Evolutionary conservation across 371 early-diverging fungal genomes (phyloP).

Genomic region (Sporodiniella umbellata): DNA sequence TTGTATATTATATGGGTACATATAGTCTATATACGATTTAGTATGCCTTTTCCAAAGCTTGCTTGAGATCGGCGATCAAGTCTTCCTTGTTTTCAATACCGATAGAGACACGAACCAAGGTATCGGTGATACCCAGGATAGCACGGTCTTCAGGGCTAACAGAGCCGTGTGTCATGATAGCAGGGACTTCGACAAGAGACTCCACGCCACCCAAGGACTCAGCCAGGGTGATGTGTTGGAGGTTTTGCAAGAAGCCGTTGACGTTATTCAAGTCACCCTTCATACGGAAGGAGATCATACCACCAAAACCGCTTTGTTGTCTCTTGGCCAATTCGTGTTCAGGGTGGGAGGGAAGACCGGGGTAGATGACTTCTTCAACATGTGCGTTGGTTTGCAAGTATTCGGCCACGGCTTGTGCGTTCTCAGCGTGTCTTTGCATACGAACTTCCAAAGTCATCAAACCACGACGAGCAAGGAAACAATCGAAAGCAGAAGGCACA

Average conservation of each 20-base stretch:
- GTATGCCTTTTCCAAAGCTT: constrained; percentile 53
- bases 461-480: constrained; percentile 93
- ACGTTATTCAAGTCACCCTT: constrained; percentile 68
- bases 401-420: constrained; percentile 79
- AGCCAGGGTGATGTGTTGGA: constrained; percentile 77
- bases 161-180: constrained; percentile 86
- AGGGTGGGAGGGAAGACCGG: constrained; percentile 78
- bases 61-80: constrained; percentile 64
- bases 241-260: constrained; percentile 64
- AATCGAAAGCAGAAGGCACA: constrained; percentile 97
- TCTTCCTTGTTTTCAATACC: constrained; percentile 86
- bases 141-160: constrained; percentile 75
- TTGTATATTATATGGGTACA: no score
- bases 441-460: constrained; percentile 93
- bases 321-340: constrained; percentile 80
- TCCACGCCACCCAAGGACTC: constrained; percentile 90
- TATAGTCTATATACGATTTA: constrained; percentile 4
- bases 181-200: constrained; percentile 77
- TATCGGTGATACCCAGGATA: constrained; percentile 79
- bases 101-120: constrained; percentile 75
- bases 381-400: constrained; percentile 60
- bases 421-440: constrained; percentile 88
- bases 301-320: constrained; percentile 81
- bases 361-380: constrained; percentile 80
- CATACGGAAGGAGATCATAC: constrained; percentile 86